A percentile compares a stretch with the other conserved stretches of the same genome.
phyloP scores from a whole-genome alignment of 164 flowering plant species.

The Annona cherimola region DNA sequence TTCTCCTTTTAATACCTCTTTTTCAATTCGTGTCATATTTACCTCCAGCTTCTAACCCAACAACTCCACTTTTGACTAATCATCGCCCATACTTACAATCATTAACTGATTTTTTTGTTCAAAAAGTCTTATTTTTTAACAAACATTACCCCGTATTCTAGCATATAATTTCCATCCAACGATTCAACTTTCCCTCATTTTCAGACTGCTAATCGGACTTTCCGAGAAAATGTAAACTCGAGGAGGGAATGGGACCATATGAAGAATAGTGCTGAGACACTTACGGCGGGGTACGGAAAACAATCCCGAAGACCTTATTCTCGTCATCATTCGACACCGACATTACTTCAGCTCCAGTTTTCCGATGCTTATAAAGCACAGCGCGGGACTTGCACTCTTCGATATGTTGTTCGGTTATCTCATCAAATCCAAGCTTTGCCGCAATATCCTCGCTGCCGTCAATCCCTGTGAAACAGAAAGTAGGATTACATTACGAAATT shows the following conservation, averaged over 20 bases:
- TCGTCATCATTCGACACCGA: conserved; percentile 88
- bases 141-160: too few species aligned
- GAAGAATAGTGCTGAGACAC: conserved; percentile 16
- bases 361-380: conserved; percentile 73
- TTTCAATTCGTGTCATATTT: too few species aligned
- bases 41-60: too few species aligned
- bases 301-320: conserved; percentile 95
- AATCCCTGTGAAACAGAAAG: conserved; percentile 31
- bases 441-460: conserved; percentile 52
- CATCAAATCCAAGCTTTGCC: conserved; percentile 76
- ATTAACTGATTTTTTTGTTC: too few species aligned
- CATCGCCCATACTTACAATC: too few species aligned
- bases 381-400: conserved; percentile 85
- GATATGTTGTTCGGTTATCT: conserved; percentile 75
- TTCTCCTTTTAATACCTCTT: too few species aligned
- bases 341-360: conserved; percentile 90
- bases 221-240: neutral
- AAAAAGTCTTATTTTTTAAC: too few species aligned
- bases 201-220: too few species aligned
- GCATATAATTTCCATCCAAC: too few species aligned
- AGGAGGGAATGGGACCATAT: neutral
- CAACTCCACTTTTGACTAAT: too few species aligned
- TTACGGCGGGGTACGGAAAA: conserved; percentile 95
- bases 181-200: too few species aligned
- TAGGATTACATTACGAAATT: neutral